Percentiles rank a stretch among this genome's conserved stretches.
phyloP scores from a whole-genome alignment of 208 protist species.

The Trichomonas vaginalis region DNA sequence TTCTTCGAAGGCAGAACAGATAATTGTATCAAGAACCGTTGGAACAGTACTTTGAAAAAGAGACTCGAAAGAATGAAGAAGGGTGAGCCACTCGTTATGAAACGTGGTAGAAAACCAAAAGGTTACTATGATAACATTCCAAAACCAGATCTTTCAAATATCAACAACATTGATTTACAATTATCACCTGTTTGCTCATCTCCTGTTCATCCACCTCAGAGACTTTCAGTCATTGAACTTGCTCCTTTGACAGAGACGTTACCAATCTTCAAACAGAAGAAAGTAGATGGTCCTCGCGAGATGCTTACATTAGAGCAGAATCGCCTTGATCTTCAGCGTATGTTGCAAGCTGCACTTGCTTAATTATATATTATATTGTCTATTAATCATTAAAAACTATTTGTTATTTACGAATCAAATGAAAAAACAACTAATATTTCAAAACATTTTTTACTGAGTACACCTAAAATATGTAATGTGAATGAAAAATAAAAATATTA shows the following conservation, averaged over 20 bases:
- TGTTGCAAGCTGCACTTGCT: background rate
- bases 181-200: background rate
- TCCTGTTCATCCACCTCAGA: background rate
- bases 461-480: too few relatives aligned
- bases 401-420: background rate
- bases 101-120: background rate
- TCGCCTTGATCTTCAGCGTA: background rate
- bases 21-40: constrained; percentile 43
- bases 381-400: background rate
- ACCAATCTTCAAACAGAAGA: background rate
- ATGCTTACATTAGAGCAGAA: background rate
- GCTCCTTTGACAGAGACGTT: background rate
- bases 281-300: background rate
- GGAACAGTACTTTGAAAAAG: constrained; percentile 38
- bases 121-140: background rate
- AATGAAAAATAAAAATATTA: too few relatives aligned
- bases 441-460: too few relatives aligned
- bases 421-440: too few relatives aligned
- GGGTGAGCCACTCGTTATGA: background rate
- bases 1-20: constrained; percentile 28
- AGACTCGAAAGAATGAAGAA: background rate
- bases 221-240: background rate
- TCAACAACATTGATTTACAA: background rate
- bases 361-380: background rate
- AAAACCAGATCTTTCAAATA: background rate